phyloP scores from a whole-genome alignment of 2,329 filamentous ascomycete genomes.

The Hawksworthiomyces lignivorus region DNA sequence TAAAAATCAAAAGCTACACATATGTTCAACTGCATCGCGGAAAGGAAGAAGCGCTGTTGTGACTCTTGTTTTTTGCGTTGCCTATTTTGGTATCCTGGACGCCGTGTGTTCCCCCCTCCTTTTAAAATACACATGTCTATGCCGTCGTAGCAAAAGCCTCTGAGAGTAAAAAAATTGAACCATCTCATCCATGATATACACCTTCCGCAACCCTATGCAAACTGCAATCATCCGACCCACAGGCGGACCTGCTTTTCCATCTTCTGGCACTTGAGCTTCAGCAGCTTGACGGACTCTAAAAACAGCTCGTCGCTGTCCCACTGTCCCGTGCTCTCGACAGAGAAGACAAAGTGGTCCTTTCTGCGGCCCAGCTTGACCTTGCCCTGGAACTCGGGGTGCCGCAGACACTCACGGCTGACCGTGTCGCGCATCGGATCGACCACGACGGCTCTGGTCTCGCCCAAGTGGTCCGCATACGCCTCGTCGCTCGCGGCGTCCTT shows the following conservation, averaged over 20 bases:
- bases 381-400: constrained; percentile 86
- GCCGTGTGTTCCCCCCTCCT: constrained; percentile 15
- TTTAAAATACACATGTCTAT: constrained; percentile 7
- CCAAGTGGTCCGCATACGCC: constrained; percentile 66
- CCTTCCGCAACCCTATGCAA: no score
- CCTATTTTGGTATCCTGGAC: constrained; percentile 8
- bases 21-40: no score
- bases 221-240: no score
- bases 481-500: constrained; percentile 56
- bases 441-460: constrained; percentile 83
- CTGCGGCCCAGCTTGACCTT: constrained; percentile 90
- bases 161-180: constrained; percentile 1
- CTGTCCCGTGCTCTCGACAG: constrained; percentile 89
- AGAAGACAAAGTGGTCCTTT: constrained; percentile 96
- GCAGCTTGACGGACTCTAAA: constrained; percentile 73
- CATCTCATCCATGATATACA: no score
- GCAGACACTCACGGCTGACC: constrained; percentile 83
- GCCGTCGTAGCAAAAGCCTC: constrained; percentile 2
- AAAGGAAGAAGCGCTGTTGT: no score
- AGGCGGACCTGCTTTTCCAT: constrained; percentile 66
- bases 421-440: constrained; percentile 86
- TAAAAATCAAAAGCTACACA: no score
- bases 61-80: no score
- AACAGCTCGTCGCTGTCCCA: constrained; percentile 92
- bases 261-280: constrained; percentile 76